Conservation (phyloP, 768 basidiomycete genomes). For the Chalciporus sphaerocephalus region DNA sequence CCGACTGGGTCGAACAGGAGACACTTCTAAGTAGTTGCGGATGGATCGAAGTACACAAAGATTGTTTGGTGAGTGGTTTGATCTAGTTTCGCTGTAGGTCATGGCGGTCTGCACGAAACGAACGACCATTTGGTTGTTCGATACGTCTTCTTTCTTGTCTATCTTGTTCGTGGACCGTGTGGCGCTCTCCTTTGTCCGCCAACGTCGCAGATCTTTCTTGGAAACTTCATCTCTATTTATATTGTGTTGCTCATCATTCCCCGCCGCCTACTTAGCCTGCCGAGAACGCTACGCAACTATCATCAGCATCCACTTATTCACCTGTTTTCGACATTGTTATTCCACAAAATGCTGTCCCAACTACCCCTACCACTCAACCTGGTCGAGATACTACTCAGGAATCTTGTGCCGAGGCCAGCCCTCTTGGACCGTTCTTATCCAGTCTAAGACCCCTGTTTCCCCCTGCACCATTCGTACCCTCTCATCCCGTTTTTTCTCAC, state of each 20-base stretch:
- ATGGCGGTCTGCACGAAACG: background rate
- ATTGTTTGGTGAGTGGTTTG: conserved; percentile 57
- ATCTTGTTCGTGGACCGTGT: background rate
- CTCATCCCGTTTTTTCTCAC: conserved; percentile 66
- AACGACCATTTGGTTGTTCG: conserved; percentile 3
- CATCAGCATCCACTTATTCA: conserved; percentile 43
- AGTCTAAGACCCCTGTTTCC: conserved; percentile 59
- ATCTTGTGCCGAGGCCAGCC: conserved; percentile 18
- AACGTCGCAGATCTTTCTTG: conserved; percentile 8
- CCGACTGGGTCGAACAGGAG: conserved; percentile 75
- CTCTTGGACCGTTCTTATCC: conserved; percentile 41
- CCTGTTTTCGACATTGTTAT: conserved; percentile 45
- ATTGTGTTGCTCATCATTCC: conserved; percentile 13
- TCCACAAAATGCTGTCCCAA: conserved; percentile 21
- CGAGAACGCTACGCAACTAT: conserved; percentile 21
- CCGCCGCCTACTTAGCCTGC: conserved; percentile 21
- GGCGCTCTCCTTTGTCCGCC: conserved; percentile 6
- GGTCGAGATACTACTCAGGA: conserved; percentile 27
- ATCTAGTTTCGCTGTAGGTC: background rate
- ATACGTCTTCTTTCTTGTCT: background rate
- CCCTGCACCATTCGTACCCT: conserved; percentile 72
- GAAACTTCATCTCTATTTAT: background rate
- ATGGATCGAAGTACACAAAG: conserved; percentile 68
- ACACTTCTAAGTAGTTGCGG: conserved; percentile 62
- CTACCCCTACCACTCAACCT: conserved; percentile 27